phyloP scores from a whole-genome alignment of 257 asterid species.

The Rubia yunnanensis region DNA sequence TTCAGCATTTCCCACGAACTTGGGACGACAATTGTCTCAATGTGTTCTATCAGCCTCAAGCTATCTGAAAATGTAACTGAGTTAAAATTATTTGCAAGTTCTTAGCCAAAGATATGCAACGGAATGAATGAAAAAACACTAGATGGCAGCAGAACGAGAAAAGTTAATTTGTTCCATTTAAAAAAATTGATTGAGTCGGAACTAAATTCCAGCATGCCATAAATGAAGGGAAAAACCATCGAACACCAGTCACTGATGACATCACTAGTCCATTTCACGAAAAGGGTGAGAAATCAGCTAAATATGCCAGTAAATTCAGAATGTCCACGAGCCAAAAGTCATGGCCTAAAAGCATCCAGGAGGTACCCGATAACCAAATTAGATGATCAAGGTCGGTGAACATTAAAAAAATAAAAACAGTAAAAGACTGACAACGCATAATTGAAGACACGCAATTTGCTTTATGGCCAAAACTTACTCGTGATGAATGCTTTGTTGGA shows the following conservation, averaged over 20 bases:
- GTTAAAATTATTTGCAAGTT: not conserved
- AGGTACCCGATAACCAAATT: not conserved
- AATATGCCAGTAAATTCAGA: not conserved
- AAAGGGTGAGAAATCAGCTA: not conserved
- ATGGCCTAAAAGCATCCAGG: not conserved
- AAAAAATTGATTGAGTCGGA: not conserved
- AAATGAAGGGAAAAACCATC: not conserved
- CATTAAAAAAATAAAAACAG: not conserved
- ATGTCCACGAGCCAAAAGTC: not conserved
- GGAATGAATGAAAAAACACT: not conserved
- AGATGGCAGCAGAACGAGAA: not conserved
- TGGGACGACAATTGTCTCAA: conserved; percentile 65
- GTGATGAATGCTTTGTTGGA: conserved; percentile 83
- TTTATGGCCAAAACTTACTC: conserved; percentile 38
- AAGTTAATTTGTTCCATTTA: not conserved
- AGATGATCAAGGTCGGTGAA: not conserved
- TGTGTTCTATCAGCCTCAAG: conserved; percentile 77
- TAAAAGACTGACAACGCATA: not conserved
- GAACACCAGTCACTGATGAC: not conserved
- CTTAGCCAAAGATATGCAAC: not conserved
- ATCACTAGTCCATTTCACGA: not conserved
- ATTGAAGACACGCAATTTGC: not conserved
- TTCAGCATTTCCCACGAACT: conserved; percentile 48
- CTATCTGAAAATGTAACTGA: conserved; percentile 38
- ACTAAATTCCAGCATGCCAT: not conserved